Base-by-base conservation (phyloP, 2,329 filamentous ascomycete species). In the Trichophyton mentagrophytes region DNA sequence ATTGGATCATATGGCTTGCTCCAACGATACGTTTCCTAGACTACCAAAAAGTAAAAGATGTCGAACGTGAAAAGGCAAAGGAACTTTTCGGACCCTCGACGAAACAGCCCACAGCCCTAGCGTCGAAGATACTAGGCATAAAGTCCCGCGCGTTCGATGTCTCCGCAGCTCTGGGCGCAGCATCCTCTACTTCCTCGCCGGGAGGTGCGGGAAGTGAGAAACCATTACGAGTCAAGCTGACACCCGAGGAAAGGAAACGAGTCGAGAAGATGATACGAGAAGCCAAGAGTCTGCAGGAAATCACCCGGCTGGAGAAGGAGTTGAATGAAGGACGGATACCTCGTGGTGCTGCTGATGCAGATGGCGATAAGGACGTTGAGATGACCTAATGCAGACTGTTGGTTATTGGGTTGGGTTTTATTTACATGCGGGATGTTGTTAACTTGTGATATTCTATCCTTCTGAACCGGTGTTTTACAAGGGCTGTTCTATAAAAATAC, bases 1-100 rank as follows among this genome's bases (percentile, higher is more conserved):
- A 87, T 72, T 99, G 89, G 87, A 78, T 96, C 30, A 82, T 99
- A 63, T 96, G 89, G 87, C 84, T 86, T 64, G 89, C 88, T 71
- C 90, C 90, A 0, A 82, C 80, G 3, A 85, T 99, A 49, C 86
- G 92, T 51, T 97, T 96, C 74, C 81, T 99, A 57, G 93, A 99
- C 75, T 96, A 90, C 72, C 81, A 85, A 67, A 96, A 95, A 75
- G 90, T 99, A 57, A 95, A 90, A 74, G 84, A 93, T 65, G 85
- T 82, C 0, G 93, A 99, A 79, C 84, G 91, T 51, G 77, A 83
- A 65, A 82, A 85, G 67, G 90, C 90, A 0, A 79, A 76, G 17
- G 87, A 92, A 73, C 79, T 99, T 1, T 97, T 97, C 69, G 95
- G 95, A 58, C 89, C 87, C 2, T 63, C 63, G 3, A 73, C 74